Percentiles rank a stretch among this genome's conserved stretches.
These are phyloP conservation scores for Penicillium olsonii DNA, from an alignment of 2,329 filamentous ascomycete genomes.

Conservation along the genomic window DNA sequence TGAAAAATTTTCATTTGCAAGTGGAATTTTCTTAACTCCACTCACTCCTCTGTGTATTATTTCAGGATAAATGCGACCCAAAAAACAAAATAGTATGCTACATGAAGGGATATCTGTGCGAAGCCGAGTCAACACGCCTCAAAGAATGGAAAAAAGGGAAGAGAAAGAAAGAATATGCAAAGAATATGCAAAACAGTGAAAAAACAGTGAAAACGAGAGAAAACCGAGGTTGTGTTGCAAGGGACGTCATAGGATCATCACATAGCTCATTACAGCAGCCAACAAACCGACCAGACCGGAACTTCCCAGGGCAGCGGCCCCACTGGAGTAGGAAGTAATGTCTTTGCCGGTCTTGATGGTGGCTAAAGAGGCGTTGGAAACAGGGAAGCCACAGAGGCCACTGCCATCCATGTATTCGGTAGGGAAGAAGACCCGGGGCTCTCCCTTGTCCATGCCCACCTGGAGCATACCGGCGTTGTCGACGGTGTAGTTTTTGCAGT, in stretches of 20 bases:
- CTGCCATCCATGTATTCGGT: conserved; percentile 30
- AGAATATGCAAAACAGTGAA: not conserved
- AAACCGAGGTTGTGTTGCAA: not conserved
- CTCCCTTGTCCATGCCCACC: conserved; percentile 32
- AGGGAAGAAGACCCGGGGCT: conserved; percentile 35
- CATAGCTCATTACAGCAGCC: not conserved
- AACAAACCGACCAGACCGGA: not conserved
- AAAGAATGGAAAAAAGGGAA: not conserved
- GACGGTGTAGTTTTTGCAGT: conserved; percentile 30
- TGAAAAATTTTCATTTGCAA: not conserved
- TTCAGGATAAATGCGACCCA: too few species aligned
- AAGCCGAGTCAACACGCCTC: conserved; percentile 4
- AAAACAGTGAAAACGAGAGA: not conserved
- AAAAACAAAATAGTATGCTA: not conserved
- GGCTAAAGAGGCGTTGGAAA: conserved; percentile 7
- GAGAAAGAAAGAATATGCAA: not conserved
- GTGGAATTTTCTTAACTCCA: conserved; percentile 1
- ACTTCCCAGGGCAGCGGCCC: not conserved
- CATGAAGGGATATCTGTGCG: conserved; percentile 12
- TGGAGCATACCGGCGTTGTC: conserved; percentile 25
- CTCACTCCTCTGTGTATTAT: too few species aligned
- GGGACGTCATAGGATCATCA: not conserved
- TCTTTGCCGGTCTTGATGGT: conserved; percentile 3
- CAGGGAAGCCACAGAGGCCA: conserved; percentile 31
- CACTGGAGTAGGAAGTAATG: not conserved